phyloP scores from a whole-genome alignment of 768 basidiomycete species.

The Boletus rufocinnamomeus region DNA sequence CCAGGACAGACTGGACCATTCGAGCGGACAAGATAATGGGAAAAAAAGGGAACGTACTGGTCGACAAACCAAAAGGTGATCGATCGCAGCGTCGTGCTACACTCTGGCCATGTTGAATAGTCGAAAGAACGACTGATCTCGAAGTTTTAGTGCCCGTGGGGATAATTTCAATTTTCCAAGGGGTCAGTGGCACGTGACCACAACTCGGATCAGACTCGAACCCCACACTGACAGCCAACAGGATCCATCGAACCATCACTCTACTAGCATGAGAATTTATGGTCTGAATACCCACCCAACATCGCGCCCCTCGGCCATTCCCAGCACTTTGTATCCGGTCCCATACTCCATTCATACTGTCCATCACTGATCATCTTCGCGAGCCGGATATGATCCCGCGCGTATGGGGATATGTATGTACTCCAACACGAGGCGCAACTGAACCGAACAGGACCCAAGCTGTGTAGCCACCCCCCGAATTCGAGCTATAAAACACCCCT shows the following conservation, averaged over 20 bases:
- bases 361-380: background rate
- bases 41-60: too few relatives aligned
- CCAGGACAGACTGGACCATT: background rate
- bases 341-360: background rate
- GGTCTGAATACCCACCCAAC: background rate
- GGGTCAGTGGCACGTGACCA: too few relatives aligned
- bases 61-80: background rate
- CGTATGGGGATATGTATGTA: background rate
- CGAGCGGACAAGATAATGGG: too few relatives aligned
- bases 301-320: background rate
- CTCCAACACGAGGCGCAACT: background rate
- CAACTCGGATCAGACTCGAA: too few relatives aligned
- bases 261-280: too few relatives aligned
- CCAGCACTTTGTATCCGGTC: background rate
- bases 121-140: too few relatives aligned
- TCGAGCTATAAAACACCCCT: background rate
- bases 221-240: too few relatives aligned
- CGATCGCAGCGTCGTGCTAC: too few relatives aligned
- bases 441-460: conserved; percentile 3
- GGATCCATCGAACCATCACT: too few relatives aligned
- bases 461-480: background rate
- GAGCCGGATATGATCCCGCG: background rate
- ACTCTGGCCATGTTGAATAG: background rate
- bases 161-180: too few relatives aligned
- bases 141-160: too few relatives aligned